phyloP scores from a whole-genome alignment of 2,329 filamentous ascomycete genomes.

The Penicillium sclerotigenum region DNA sequence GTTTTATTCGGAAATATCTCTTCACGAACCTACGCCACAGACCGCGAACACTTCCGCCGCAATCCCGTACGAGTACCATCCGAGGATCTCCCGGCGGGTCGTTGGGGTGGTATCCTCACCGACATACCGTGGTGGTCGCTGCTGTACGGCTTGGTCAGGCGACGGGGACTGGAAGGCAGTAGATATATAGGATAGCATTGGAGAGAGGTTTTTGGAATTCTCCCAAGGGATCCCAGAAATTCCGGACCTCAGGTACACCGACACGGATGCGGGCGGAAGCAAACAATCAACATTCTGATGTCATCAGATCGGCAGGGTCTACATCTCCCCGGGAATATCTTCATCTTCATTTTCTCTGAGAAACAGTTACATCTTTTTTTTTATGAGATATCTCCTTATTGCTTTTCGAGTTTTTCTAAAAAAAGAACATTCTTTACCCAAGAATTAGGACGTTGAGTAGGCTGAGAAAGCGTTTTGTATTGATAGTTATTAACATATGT shows the following conservation, averaged over 20 bases:
- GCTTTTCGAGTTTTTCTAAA: no score
- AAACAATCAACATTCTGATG: not conserved
- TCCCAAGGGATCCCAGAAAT: not conserved
- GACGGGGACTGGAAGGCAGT: slow-evolving; percentile 17
- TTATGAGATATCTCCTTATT: no score
- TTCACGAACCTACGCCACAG: slow-evolving; percentile 64
- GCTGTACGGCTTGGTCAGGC: slow-evolving; percentile 19
- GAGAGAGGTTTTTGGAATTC: not conserved
- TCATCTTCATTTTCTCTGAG: no score
- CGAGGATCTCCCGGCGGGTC: slow-evolving; percentile 73
- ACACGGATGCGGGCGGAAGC: slow-evolving; percentile 11
- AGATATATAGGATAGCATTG: slow-evolving; percentile 21
- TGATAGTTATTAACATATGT: no score
- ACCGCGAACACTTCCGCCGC: slow-evolving; percentile 95
- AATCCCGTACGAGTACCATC: slow-evolving; percentile 92
- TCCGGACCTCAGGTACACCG: not conserved
- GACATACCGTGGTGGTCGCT: slow-evolving; percentile 57
- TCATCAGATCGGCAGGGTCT: slow-evolving; percentile 4
- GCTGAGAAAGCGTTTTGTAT: no score
- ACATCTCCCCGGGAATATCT: not conserved
- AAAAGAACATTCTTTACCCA: no score
- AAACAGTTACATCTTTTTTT: no score
- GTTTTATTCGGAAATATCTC: not conserved
- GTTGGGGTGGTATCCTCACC: slow-evolving; percentile 85
- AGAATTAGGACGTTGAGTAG: no score